phyloP scores from a whole-genome alignment of 129 eudicot genomes.

The Artemisia annua region DNA sequence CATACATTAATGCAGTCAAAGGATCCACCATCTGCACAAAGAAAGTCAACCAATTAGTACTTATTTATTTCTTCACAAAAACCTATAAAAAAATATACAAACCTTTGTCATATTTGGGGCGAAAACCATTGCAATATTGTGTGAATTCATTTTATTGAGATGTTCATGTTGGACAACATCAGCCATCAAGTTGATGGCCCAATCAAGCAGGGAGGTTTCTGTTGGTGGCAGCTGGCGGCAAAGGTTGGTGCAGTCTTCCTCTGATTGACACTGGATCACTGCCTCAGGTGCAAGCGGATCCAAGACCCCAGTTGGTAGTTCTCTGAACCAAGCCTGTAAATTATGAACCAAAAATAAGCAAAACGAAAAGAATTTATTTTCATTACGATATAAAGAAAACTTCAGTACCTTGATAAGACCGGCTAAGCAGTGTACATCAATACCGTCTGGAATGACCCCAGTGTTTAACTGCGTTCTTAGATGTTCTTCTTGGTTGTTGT shows the following conservation, averaged over 20 bases:
- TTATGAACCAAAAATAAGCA: too few species aligned
- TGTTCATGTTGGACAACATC: constrained; percentile 85
- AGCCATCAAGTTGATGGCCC: constrained; percentile 91
- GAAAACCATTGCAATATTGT: constrained; percentile 84
- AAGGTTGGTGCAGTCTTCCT: constrained; percentile 67
- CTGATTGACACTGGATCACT: constrained; percentile 74
- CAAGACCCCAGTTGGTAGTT: too few species aligned
- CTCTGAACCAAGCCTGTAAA: too few species aligned
- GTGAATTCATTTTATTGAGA: constrained; percentile 79
- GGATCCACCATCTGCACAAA: constrained; percentile 58
- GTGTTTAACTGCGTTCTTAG: too few species aligned
- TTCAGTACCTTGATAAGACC: too few species aligned
- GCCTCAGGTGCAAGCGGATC: constrained; percentile 61
- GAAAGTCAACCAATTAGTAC: constrained; percentile 3
- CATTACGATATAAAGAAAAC: too few species aligned
- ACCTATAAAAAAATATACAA: neutral
- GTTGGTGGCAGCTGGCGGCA: constrained; percentile 61
- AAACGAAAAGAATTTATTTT: too few species aligned
- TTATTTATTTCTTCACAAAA: neutral
- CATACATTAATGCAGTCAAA: constrained; percentile 80
- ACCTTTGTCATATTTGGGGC: constrained; percentile 97
- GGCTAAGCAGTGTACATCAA: too few species aligned
- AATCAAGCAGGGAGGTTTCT: constrained; percentile 69
- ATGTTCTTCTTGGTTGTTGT: too few species aligned
- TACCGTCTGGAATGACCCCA: too few species aligned